Conservation (phyloP, 352 stramenopile genomes). For the Pythium aquatile region DNA sequence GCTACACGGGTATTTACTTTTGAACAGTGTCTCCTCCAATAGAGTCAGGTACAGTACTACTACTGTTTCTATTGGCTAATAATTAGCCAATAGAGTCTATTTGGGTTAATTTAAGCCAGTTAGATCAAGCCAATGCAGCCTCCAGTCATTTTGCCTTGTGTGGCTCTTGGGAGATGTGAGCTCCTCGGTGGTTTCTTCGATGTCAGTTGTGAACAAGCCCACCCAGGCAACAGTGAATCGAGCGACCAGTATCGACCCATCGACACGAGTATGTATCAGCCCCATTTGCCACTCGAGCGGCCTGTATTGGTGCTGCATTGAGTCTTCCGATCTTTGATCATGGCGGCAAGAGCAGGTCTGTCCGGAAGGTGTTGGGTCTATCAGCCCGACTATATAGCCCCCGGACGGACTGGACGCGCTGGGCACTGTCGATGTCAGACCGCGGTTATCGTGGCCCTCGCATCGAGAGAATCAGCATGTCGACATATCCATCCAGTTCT, state of each 20-base stretch:
- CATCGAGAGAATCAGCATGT: slow-evolving; percentile 41
- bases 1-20: slow-evolving; percentile 15
- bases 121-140: background rate
- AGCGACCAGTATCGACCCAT: background rate
- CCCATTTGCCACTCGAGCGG: slow-evolving; percentile 36
- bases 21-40: background rate
- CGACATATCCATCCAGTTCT: slow-evolving; percentile 23
- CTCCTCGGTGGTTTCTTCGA: background rate
- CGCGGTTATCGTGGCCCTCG: slow-evolving; percentile 31
- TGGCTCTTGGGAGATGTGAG: background rate
- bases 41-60: slow-evolving; percentile 5
- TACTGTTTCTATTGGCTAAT: slow-evolving; percentile 8
- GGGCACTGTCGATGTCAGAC: slow-evolving; percentile 36
- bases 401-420: slow-evolving; percentile 25
- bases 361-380: slow-evolving; percentile 33
- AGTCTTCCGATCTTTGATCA: slow-evolving; percentile 34
- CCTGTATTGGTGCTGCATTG: slow-evolving; percentile 26
- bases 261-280: slow-evolving; percentile 9
- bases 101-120: slow-evolving; percentile 20
- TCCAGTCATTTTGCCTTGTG: slow-evolving; percentile 28
- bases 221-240: background rate
- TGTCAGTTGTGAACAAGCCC: slow-evolving; percentile 8
- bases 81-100: slow-evolving; percentile 2
- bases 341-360: slow-evolving; percentile 27
- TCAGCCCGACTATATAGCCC: slow-evolving; percentile 36